phyloP scores from a whole-genome alignment of 805 yeast species.

The Clavispora phyllophila region DNA sequence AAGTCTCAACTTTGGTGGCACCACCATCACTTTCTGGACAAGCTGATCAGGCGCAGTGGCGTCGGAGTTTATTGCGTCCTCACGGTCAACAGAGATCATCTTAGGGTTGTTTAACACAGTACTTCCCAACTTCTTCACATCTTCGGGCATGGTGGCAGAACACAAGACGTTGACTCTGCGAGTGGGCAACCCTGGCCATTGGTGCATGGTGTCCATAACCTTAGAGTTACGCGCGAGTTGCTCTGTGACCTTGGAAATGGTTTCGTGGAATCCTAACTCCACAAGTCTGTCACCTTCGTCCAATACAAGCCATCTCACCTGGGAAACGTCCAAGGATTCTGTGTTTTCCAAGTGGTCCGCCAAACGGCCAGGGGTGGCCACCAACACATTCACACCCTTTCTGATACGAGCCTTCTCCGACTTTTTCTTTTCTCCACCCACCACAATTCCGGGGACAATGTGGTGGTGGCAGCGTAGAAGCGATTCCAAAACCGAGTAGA shows the following conservation, averaged over 20 bases:
- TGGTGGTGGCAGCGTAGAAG: conserved; percentile 74
- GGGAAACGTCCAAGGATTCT: conserved; percentile 60
- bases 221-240: conserved; percentile 46
- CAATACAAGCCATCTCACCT: conserved; percentile 79
- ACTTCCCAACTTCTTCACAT: conserved; percentile 76
- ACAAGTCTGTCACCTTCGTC: conserved; percentile 97
- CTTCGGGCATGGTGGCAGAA: conserved; percentile 88
- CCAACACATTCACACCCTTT: conserved; percentile 93
- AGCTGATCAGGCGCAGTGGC: conserved; percentile 84
- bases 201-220: conserved; percentile 29
- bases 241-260: conserved; percentile 69
- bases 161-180: conserved; percentile 77
- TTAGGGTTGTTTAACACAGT: conserved; percentile 70
- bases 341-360: conserved; percentile 95
- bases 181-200: conserved; percentile 57
- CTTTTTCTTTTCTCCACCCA: conserved; percentile 98
- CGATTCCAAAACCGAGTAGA: conserved; percentile 72
- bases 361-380: conserved; percentile 95
- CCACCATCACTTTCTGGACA: conserved; percentile 70
- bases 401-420: conserved; percentile 93
- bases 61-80: conserved; percentile 9
- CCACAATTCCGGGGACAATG: conserved; percentile 91
- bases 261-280: conserved; percentile 95
- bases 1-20: conserved; percentile 86
- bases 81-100: conserved; percentile 46